Base-by-base conservation (phyloP, 352 stramenopile genomes). In the Phytophthora sp. region DNA sequence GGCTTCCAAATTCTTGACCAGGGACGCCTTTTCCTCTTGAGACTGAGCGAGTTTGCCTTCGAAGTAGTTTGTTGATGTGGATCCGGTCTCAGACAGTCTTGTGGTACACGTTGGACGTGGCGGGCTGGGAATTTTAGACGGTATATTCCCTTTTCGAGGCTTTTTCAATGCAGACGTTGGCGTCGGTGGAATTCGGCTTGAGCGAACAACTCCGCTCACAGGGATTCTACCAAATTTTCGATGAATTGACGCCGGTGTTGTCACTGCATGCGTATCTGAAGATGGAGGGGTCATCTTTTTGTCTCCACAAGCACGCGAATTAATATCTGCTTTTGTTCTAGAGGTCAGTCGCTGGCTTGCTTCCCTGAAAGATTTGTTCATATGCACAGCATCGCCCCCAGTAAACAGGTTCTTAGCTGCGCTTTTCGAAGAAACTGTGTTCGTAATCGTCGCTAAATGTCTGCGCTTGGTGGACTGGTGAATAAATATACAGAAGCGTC, bases 371-470 rank as follows among this genome's bases (percentile, higher is more conserved):
- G 11, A 26, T 36, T 39, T 42, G 12, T 38, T 58, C 9, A 16
- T 24, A 11, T 45, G 49, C 18, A 38, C 38, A 38, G 36, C 61
- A 29, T 52, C 27, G 18, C 70, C 63, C 38, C 58, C 59, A 58
- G 73, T 64, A 38, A 74, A 39, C 15, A 78, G 38, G 5, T 18
- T 75, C 44, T 84, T 84, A 13, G 73, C 38, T 27, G 62, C 57
- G 24, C 24, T 46, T 57, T 60, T 41, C 16, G 51, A 62, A 16
- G 39, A 56, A 33, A 84, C 30, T 30, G 76, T 86, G 59, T 88
- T 90, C 18, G 81, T 90, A 57, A 90, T 90, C 13, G 79, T 88
- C 11, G 77, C 75, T 13, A 90, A 45, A 53, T 87, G 77, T 30
- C 79, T 65, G 49, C 81, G 68, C 47, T 88, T 90, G 20, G 66